A percentile compares a stretch with the other conserved stretches of the same genome.
Conservation (phyloP, 2,329 filamentous ascomycete species). For the Fusarium mexicanum region DNA sequence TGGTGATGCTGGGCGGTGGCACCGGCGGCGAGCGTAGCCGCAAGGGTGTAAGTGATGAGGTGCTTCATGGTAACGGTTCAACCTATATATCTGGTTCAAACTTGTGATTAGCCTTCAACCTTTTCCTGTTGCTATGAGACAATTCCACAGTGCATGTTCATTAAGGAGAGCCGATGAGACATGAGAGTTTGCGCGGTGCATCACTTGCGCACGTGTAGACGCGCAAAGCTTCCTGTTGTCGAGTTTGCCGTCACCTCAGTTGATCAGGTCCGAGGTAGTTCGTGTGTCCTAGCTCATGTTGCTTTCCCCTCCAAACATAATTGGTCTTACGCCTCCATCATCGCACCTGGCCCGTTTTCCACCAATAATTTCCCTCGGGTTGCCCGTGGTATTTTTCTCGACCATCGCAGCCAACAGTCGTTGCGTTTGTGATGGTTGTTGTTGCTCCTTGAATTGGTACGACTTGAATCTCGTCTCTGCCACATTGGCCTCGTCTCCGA, state of each 20-base stretch:
- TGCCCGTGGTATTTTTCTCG: not conserved
- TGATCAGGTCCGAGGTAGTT: not conserved
- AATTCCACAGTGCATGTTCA: not conserved
- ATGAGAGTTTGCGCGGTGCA: not conserved
- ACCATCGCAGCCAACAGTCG: not conserved
- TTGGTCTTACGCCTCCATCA: not conserved
- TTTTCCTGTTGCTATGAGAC: conserved; percentile 1
- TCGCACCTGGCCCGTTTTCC: not conserved
- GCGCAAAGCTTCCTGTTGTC: not conserved
- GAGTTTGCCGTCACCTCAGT: not conserved
- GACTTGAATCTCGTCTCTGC: not conserved
- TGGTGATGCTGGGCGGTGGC: conserved; percentile 68
- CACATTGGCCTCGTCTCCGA: not conserved
- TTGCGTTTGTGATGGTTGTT: not conserved
- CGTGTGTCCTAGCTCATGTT: not conserved
- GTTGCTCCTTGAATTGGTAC: not conserved
- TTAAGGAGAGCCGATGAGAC: not conserved
- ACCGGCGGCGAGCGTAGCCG: conserved; percentile 62
- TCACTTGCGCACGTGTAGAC: no score
- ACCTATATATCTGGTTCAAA: conserved; percentile 25
- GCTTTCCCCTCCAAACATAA: not conserved
- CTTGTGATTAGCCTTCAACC: conserved; percentile 26
- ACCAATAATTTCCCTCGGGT: not conserved
- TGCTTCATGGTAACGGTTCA: conserved; percentile 58
- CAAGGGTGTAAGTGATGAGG: conserved; percentile 59